Base-by-base conservation (phyloP, 208 protist species). In the Trypanosoma congolense region DNA sequence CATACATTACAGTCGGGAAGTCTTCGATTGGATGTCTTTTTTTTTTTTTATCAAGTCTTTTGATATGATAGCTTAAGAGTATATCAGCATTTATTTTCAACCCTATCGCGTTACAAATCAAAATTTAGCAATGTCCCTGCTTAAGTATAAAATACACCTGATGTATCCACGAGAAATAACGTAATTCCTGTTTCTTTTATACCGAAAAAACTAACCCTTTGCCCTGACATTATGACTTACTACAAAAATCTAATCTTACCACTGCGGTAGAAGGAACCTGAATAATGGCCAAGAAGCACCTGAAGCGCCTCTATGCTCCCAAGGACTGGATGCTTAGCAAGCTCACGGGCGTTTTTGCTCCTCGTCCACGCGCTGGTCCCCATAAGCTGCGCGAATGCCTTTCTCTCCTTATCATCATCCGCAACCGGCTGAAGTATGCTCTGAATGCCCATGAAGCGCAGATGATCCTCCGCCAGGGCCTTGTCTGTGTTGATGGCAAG, bases 311-410 rank as follows among this genome's bases (percentile, higher is more conserved):
- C 44, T 92, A 86, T 73, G 98, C 99, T 46, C 99, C 98, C 56
- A 92, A 90, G 61, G 96, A 99, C 81, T 99, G 98, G 99, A 99
- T 99, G 97, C 85, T 99, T 43, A 96, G 96, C 86, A 99, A 99
- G 87, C 87, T 99, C 53, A 90, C 91, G 51, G 98, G 98, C 61
- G 80, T 95, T 49, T 99, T 86, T 51, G 98, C 98, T 9, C 98
- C 98, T 54, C 83, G 88, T 55, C 97, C 98, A 28, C 92, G 91
- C 18, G 26, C 92, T 51, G 98, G 98, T 58, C 97, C 98, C 51
- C 98, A 99, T 93, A 99, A 99, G 87, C 65, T 97, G 14, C 80
- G 85, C 47, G 85, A 92, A 70, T 88, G 79, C 71, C 64, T 92
- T 40, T 77, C 85, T 30, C 82, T 92, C 38, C 48, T 93, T 61